Base-by-base conservation (phyloP, 2,329 filamentous ascomycete species). In the Diaporthe sp. region DNA sequence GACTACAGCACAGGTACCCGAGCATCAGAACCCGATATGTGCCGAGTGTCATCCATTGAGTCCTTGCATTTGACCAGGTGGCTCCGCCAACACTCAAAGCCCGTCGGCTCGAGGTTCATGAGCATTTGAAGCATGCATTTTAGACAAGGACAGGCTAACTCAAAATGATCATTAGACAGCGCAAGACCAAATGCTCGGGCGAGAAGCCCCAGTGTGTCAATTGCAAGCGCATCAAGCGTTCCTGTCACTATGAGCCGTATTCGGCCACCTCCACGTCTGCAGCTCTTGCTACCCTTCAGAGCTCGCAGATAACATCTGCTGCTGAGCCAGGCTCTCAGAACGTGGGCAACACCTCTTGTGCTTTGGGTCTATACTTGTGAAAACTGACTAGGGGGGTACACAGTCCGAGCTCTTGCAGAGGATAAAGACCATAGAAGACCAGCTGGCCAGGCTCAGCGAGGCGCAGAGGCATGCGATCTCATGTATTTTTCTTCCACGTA, bases 161-260 rank as follows among this genome's bases (percentile, higher is more conserved):
- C 8, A 19, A 2, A 6, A 2, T 30, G 5, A 12, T 9, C 4
- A 7, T 12, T 42, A 64, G 58, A 38, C 38, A 45, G 38, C 58
- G 58, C 4, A 45, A 64, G 38, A 64, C 58, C 7, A 64, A 64
- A 30, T 64, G 58, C 58, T 64, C 58, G 38, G 58, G 58, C 38
- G 58, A 64, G 17, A 64, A 64, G 58, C 58, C 58, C 7, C 58
- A 64, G 5, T 64, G 58, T 22, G 25, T 64, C 15, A 64, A 64
- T 10, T 64, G 58, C 25, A 64, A 28, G 58, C 58, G 58, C 10
- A 64, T 64, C 58, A 64, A 64, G 38, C 58, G 58, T 17, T 64
- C 58, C 4, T 64, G 58, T 7, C 38, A 64, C 40, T 64, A 64
- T 10, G 58, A 45, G n/a, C 58, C 58, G 9, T 64, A 64, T 25